These are phyloP conservation scores for Cardamine chenopodiifolia DNA, from an alignment of 345 rosid genomes.

Conservation along the genomic window DNA sequence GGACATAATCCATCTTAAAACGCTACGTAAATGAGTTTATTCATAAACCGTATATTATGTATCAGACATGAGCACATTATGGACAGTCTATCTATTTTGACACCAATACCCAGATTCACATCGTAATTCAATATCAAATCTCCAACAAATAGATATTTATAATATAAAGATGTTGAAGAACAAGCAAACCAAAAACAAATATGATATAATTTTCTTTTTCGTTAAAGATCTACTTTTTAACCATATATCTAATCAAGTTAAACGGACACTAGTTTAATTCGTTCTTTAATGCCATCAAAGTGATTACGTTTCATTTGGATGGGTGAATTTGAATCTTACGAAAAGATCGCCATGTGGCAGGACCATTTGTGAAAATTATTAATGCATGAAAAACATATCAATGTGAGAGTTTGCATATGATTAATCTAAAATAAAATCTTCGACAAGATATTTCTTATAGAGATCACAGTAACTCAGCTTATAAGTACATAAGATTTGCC, in stretches of 20 bases:
- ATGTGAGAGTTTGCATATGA: conserved; percentile 12
- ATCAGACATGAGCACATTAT: no score
- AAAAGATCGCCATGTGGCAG: conserved; percentile 35
- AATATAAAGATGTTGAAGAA: background rate
- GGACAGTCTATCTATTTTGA: no score
- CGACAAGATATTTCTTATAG: conserved; percentile 1
- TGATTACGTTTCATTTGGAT: conserved; percentile 24
- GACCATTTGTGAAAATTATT: conserved; percentile 32
- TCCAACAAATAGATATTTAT: background rate
- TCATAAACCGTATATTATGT: no score
- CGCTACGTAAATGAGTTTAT: no score
- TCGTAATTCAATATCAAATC: background rate
- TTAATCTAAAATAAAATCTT: conserved; percentile 16
- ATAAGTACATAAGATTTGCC: conserved; percentile 14
- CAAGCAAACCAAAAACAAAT: background rate
- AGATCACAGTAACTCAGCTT: conserved; percentile 30
- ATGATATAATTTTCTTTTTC: background rate
- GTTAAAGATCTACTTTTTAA: background rate
- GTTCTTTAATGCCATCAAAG: conserved; percentile 12
- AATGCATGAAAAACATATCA: conserved; percentile 21
- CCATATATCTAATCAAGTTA: conserved; percentile 16
- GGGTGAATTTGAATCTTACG: conserved; percentile 29
- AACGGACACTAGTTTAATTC: conserved; percentile 10
- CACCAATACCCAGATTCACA: background rate
- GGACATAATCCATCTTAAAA: no score